Percentiles rank a stretch among this genome's conserved stretches.
Evolutionary conservation across 345 rosid genomes (phyloP).

Genomic region (Anastatica hierochuntica): DNA sequence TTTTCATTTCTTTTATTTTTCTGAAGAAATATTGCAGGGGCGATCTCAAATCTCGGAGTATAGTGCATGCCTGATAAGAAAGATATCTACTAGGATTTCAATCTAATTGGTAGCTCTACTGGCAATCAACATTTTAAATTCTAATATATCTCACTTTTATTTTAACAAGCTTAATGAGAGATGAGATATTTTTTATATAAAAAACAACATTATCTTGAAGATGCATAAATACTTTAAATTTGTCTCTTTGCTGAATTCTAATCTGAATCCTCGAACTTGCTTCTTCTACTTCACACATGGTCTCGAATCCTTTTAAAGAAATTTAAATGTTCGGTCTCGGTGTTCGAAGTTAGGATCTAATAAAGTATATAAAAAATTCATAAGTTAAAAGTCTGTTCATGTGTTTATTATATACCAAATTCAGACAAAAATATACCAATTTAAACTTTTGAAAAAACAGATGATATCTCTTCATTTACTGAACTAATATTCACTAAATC

Average conservation of each 20-base stretch:
- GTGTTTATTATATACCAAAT: no score
- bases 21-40: conserved; percentile 2
- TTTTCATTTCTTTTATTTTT: no score
- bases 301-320: no score
- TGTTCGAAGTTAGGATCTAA: no score
- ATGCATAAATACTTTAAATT: conserved; percentile 5
- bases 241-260: conserved; percentile 2
- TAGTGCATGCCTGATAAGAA: conserved; percentile 17
- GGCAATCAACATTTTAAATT: not conserved
- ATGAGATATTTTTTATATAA: not conserved
- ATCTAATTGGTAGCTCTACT: conserved; percentile 8
- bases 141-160: not conserved
- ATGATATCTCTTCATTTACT: no score
- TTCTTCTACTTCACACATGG: no score
- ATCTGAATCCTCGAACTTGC: not conserved
- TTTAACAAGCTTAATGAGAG: not conserved
- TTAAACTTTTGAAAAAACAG: no score
- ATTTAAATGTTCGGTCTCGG: no score
- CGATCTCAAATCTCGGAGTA: not conserved
- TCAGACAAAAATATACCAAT: no score
- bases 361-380: no score
- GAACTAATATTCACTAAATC: no score
- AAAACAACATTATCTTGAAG: conserved; percentile 15
- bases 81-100: not conserved
- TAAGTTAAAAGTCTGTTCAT: no score